Base-by-base conservation (phyloP, 2,329 filamentous ascomycete species). In the Ceratocystis albifundus region DNA sequence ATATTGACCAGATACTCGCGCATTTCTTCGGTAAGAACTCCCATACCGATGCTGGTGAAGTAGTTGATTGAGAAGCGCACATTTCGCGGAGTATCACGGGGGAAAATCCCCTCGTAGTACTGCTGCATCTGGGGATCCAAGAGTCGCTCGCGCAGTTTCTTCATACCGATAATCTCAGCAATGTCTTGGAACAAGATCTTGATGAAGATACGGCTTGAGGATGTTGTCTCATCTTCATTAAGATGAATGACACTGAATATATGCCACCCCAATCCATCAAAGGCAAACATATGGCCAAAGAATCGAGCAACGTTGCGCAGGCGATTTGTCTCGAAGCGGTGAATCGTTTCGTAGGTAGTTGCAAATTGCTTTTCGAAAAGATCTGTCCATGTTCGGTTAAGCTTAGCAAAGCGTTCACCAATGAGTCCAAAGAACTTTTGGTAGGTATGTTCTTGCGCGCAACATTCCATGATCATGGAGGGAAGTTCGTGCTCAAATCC, bases 21-120 rank as follows among this genome's bases (percentile, higher is more conserved):
- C 90, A 96, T 96, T 70, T 91, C 89, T 74, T 99, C 94, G 1
- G 94, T 99, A 69, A 99, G 82, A 28, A 84, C 85, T 74, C 94
- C 94, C 89, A 99, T 95, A 67, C 92, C 91, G 72, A 99, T 96
- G 72, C 91, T 94, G 8, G 94, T 99, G 75, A 99, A 97, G 81
- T 96, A 99, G 77, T 99, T 99, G 85, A 99, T 96, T 63, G 92
- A 90, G 80, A 99, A 99, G 65, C 93, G 86, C 48, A 92, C 91
- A 76, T 96, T 94, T 73, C 89, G 87, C 28, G 91, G 85, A 72
- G 91, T 90, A 74, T 97, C 92, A 68, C 80, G 87, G 0, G 94
- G 94, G 80, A 99, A 97, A 55, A 99, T 79, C 36, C 93, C 93
- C 48, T 87, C 84, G 68, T 96, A 84, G 74, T 84, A 88, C 62